phyloP scores from a whole-genome alignment of 352 stramenopile genomes.

The Phytophthora pistaciae region DNA sequence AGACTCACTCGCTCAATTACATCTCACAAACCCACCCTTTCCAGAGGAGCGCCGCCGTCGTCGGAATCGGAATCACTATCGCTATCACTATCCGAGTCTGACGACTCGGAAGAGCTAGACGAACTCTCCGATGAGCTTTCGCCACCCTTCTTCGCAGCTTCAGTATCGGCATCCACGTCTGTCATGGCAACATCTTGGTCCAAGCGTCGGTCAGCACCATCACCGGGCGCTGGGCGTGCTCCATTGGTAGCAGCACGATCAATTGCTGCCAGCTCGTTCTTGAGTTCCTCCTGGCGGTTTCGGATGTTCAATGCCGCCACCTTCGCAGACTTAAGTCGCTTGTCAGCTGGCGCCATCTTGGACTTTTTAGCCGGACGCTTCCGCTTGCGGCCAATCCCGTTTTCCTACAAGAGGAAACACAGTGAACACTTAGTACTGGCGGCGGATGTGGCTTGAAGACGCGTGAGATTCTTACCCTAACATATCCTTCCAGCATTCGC shows the following conservation, averaged over 20 bases:
- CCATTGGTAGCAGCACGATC: constrained; percentile 46
- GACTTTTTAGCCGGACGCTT: constrained; percentile 76
- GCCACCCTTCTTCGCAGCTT: constrained; percentile 43
- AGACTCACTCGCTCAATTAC: constrained; percentile 56
- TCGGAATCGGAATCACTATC: constrained; percentile 90
- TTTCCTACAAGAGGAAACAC: constrained; percentile 62
- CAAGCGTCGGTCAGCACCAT: constrained; percentile 34
- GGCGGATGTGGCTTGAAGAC: constrained; percentile 26
- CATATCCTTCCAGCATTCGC: constrained; percentile 91
- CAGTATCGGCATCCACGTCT: constrained; percentile 49
- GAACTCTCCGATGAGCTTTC: constrained; percentile 70
- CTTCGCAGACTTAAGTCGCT: constrained; percentile 86
- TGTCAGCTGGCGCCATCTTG: constrained; percentile 60
- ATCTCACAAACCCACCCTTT: constrained; percentile 86
- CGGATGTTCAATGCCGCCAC: constrained; percentile 82
- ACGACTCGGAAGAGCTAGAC: constrained; percentile 84
- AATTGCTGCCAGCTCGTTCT: constrained; percentile 80
- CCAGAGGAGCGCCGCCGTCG: constrained; percentile 72
- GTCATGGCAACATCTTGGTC: constrained; percentile 66
- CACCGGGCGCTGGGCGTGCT: constrained; percentile 8
- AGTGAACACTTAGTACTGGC: constrained; percentile 31
- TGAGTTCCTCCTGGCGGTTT: constrained; percentile 79
- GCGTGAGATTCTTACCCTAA: constrained; percentile 74
- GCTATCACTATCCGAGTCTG: constrained; percentile 88
- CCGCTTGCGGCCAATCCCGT: constrained; percentile 87